Evolutionary conservation across 2,329 filamentous ascomycete genomes (phyloP), one percentile per base, ranked within the genome.

Genomic region (Fusarium metavorans): DNA sequence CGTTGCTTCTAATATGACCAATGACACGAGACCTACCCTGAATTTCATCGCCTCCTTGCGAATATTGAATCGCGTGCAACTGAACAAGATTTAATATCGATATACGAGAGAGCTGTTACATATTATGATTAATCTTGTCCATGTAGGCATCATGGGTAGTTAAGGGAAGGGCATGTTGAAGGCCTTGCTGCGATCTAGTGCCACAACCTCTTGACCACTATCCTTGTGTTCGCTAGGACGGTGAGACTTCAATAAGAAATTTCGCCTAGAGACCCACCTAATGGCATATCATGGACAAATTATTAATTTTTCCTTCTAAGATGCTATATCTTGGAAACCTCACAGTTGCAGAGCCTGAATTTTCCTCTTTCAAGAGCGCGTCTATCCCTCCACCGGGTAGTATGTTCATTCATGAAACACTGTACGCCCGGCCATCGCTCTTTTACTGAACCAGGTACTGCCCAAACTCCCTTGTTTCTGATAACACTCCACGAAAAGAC

Each of bases 1-100:
- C 64, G 20, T 82, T 82, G 81, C 80, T 80, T 64, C 75, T 50
- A 70, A 82, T 76, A 52, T 82, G 77, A 63, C 81, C 80, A 81
- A 81, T 80, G 3, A 23, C 13, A 6, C 30, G 23, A 41, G 20
- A 5, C 56, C 34, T 39, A 27, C 25, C 23, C 35, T 37, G 30
- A 58, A 11, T 11, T 23, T 7, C 13, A 23, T 35, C 27, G n/a
- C 32, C 14, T 58, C 34, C 10, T 23, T 32, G 50, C 16, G n/a
- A 35, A 27, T 14, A 14, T 32, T 37, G 50, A 34, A 20, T 27
- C 23, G 16, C 43, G 23, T 27, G 9, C 43, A 48, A 48, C 14
- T 11, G 2, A 10, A 27, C 2, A 18, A 10, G 8, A 48, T 18
- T 48, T 9, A 25, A 48, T 25, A 16, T 25, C 18, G 9, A 3